phyloP scores from a whole-genome alignment of 441 rosid species.

The Pelargonium australe region DNA sequence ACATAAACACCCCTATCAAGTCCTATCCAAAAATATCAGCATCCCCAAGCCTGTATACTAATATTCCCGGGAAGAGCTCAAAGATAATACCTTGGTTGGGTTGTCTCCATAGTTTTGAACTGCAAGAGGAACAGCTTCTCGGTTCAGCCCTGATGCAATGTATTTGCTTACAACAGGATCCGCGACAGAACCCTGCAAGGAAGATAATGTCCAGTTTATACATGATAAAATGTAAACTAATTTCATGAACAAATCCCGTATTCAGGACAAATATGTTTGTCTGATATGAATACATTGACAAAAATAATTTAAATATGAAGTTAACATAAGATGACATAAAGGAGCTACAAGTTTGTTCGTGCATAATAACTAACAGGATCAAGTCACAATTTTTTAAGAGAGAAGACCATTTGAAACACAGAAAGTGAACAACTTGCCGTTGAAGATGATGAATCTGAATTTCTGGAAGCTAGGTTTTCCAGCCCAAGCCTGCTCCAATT shows the following conservation, averaged over 20 bases:
- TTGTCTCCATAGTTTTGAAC: slow-evolving; percentile 83
- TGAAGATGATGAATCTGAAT: slow-evolving; percentile 43
- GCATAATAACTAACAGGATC: neutral
- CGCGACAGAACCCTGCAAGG: slow-evolving; percentile 41
- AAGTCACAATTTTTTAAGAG: neutral
- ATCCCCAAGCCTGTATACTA: neutral
- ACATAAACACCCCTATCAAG: too few species aligned
- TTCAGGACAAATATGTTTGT: neutral
- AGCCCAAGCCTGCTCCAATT: slow-evolving; percentile 64
- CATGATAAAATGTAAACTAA: neutral
- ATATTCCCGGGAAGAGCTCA: neutral
- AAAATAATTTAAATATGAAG: too few species aligned
- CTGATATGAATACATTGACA: neutral
- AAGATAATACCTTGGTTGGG: slow-evolving; percentile 57
- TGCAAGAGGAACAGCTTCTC: slow-evolving; percentile 69
- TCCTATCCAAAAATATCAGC: neutral
- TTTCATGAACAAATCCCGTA: neutral
- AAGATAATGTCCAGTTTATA: neutral
- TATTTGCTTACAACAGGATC: slow-evolving; percentile 72
- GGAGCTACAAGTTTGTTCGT: neutral
- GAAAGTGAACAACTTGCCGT: slow-evolving; percentile 32
- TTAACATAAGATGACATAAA: neutral
- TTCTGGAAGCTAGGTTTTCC: slow-evolving; percentile 53
- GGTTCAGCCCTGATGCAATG: slow-evolving; percentile 56
- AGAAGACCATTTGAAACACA: neutral